phyloP scores from a whole-genome alignment of 768 basidiomycete species.

The Auricularia sp. region DNA sequence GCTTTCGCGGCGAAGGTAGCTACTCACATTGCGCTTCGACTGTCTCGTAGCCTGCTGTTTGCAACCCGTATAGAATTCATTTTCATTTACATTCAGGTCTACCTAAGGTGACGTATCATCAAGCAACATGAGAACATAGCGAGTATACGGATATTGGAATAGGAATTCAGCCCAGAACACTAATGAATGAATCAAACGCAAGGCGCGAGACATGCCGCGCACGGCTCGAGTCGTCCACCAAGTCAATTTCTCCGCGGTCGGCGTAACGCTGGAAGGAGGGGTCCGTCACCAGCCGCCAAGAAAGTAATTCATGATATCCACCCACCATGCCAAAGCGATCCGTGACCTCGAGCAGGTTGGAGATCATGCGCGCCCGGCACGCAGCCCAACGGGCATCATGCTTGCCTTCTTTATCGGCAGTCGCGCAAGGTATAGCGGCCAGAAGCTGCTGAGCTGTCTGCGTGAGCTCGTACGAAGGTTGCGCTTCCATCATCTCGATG shows the following conservation, averaged over 20 bases:
- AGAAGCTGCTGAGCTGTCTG: background rate
- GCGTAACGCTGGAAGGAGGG: background rate
- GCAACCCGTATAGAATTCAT: no score
- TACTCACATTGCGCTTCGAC: background rate
- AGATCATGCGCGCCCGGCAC: constrained; percentile 8
- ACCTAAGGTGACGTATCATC: no score
- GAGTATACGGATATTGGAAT: no score
- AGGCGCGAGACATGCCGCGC: background rate
- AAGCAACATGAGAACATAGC: no score
- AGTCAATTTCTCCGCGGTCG: background rate
- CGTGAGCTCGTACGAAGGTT: background rate
- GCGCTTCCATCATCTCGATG: background rate
- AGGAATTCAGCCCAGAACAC: background rate
- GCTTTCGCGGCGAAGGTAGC: background rate
- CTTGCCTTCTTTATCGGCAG: background rate
- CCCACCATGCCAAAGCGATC: background rate
- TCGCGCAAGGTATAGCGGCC: background rate
- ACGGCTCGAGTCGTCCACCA: constrained; percentile 1
- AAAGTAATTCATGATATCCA: background rate
- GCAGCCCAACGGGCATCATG: background rate
- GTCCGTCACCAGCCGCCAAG: background rate
- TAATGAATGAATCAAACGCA: constrained; percentile 1
- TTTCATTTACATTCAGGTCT: no score
- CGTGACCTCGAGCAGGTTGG: constrained; percentile 7
- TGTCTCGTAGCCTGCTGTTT: background rate